Base-by-base conservation (phyloP, 2,329 filamentous ascomycete genomes). In the Trichoderma sp. region DNA sequence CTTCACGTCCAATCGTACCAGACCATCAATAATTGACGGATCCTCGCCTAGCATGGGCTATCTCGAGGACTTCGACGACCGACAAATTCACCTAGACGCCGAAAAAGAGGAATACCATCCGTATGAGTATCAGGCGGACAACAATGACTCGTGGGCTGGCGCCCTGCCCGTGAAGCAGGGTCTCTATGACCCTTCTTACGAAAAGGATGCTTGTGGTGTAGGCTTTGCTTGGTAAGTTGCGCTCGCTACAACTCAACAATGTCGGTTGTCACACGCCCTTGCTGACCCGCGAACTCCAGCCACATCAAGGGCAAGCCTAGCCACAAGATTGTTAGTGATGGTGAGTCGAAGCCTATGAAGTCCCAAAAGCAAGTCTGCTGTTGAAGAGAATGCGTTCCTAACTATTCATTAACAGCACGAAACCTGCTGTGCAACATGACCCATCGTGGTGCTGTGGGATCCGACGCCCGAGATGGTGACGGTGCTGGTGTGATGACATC, bases 401-500 rank as follows among this genome's bases (percentile, higher is more conserved):
- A 68, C 43, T 14, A 55, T 39, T 55, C 14, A 44, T 24, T 14
- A 30, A n/a, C 69, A 95, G 92, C 93, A 71, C 90, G 92, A 71
- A 96, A 93, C 80, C 85, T 99, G 68, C 88, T 99, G 69, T 99
- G 95, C 85, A 98, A 99, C 86, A 99, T 99, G 95, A 98, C 95
- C 84, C 95, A 99, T 84, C 90, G 95, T 78, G 95, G 95, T 84
- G 95, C 95, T 69, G 94, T 98, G 73, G 95, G 95, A 72, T 98
- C 95, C 67, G 95, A 99, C 83, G 93, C 93, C 75, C 90, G 95
- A 83, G 95, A 99, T 77, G 95, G 95, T 77, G 95, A 99, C 78
- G 95, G 95, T 78, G 95, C 95, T 73, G 95, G 95, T 86, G 94
- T 98, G 76, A 99, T 99, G 95, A 98, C 94, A 71, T 97, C 93